A percentile compares a stretch with the other conserved stretches of the same genome.
These are phyloP conservation scores for Epichloe sibirici DNA, from an alignment of 2,329 filamentous ascomycete species.

Conservation along the genomic window DNA sequence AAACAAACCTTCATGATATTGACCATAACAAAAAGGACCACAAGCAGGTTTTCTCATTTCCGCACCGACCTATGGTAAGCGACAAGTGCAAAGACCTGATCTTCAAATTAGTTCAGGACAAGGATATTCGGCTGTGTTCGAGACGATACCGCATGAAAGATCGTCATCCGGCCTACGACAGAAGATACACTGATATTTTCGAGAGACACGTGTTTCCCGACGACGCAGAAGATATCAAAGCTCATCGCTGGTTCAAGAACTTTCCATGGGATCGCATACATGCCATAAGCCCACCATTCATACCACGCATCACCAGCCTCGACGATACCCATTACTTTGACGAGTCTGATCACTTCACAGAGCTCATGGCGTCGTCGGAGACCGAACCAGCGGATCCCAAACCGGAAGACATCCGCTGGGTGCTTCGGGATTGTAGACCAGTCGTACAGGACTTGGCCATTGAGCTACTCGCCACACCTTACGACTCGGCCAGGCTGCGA, in stretches of 20 bases:
- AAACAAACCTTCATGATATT: neutral
- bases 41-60: constrained; percentile 57
- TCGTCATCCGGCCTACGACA: constrained; percentile 12
- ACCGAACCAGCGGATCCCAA: constrained; percentile 19
- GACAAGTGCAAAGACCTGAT: constrained; percentile 68
- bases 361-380: constrained; percentile 39
- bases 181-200: constrained; percentile 13
- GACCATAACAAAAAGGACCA: constrained; percentile 44
- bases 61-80: constrained; percentile 51
- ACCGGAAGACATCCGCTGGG: constrained; percentile 18
- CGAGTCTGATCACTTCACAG: constrained; percentile 60
- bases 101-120: constrained; percentile 57
- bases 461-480: constrained; percentile 33
- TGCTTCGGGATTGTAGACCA: constrained; percentile 26
- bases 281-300: constrained; percentile 59
- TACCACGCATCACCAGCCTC: constrained; percentile 55
- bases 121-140: constrained; percentile 64
- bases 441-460: constrained; percentile 31
- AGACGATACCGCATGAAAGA: constrained; percentile 62
- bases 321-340: constrained; percentile 88
- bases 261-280: constrained; percentile 71
- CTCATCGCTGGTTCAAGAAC: constrained; percentile 72
- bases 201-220: constrained; percentile 63
- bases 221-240: constrained; percentile 81
- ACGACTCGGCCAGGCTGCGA: constrained; percentile 35